These are phyloP conservation scores for Carex littledalei DNA, from an alignment of 176 grass and related monocot genomes.

Conservation along the genomic window DNA sequence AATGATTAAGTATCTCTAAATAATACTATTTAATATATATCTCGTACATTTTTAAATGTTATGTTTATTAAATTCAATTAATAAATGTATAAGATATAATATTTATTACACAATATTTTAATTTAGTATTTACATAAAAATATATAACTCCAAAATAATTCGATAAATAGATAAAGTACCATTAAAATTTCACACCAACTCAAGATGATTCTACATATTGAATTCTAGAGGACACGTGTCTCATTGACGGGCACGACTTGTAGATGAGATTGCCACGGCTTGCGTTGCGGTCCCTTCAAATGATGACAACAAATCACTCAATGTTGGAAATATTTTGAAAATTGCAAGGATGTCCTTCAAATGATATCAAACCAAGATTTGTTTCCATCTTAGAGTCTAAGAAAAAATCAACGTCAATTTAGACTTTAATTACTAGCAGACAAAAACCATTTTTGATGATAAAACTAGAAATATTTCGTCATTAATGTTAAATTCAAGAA, in stretches of 20 bases:
- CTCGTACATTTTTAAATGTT: no score
- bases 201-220: not conserved
- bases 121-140: not conserved
- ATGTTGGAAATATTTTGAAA: not conserved
- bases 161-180: not conserved
- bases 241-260: not conserved
- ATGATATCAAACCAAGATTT: not conserved
- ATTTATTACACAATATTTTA: no score
- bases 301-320: not conserved
- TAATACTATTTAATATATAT: no score
- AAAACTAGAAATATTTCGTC: no score
- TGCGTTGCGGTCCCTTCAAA: not conserved
- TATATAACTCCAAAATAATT: not conserved
- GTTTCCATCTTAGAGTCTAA: not conserved
- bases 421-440: not conserved
- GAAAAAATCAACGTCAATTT: not conserved
- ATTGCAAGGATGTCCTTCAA: not conserved
- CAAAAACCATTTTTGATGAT: not conserved
- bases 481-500: no score
- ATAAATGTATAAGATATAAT: no score
- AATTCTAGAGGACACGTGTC: not conserved
- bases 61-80: no score
- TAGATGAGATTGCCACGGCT: constrained; percentile 8
- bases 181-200: not conserved
- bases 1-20: no score